Conservation (phyloP, 129 eudicot species). For the Helichrysum umbraculigerum region DNA sequence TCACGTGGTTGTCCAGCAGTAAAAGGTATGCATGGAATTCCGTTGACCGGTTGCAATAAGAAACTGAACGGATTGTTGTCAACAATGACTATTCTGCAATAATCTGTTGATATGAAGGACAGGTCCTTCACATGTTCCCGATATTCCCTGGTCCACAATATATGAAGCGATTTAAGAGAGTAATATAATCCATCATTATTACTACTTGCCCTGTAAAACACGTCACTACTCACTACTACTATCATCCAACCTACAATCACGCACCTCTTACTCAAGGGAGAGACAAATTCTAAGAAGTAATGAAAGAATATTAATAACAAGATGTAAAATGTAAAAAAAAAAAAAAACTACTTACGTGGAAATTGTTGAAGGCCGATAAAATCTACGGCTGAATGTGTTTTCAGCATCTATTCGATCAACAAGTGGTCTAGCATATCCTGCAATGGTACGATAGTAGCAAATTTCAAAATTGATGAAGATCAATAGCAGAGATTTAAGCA, state of each 20-base stretch:
- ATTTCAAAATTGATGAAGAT: conserved; percentile 24
- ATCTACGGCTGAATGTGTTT: conserved; percentile 63
- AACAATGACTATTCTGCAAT: conserved; percentile 71
- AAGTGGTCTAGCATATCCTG: conserved; percentile 98
- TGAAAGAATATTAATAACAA: not conserved
- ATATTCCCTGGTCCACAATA: conserved; percentile 61
- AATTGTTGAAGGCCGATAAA: conserved; percentile 88
- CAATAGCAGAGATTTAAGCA: conserved; percentile 8
- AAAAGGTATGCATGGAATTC: conserved; percentile 96
- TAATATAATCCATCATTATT: not conserved
- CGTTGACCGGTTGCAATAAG: conserved; percentile 91
- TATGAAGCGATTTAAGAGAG: not conserved
- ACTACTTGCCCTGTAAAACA: not conserved
- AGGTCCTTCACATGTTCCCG: conserved; percentile 97
- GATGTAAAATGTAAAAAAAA: not conserved
- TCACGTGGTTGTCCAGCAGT: conserved; percentile 97
- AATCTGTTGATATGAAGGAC: conserved; percentile 73
- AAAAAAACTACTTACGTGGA: conserved; percentile 72
- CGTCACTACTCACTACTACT: not conserved
- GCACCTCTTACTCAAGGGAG: not conserved
- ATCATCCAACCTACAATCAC: not conserved
- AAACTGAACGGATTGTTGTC: conserved; percentile 99
- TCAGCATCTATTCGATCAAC: conserved; percentile 89
- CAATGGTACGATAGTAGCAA: conserved; percentile 22
- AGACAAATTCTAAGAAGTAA: not conserved